A percentile compares a stretch with the other conserved stretches of the same genome.
Evolutionary conservation across 2,329 filamentous ascomycete species (phyloP).

Genomic region (Diaporthe ampelina): DNA sequence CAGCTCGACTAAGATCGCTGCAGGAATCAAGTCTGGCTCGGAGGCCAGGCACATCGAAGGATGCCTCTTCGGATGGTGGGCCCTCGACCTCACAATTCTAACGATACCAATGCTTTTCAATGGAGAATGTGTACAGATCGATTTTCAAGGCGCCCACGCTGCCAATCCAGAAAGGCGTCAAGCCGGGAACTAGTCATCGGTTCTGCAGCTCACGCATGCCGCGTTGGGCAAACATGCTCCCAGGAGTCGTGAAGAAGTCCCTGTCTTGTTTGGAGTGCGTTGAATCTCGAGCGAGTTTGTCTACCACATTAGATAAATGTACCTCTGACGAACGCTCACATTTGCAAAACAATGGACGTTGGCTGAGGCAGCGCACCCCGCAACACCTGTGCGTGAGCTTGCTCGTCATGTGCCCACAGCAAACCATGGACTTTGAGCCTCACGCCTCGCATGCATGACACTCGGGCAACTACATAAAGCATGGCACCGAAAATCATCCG

Average conservation of each 20-base stretch:
- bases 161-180: neutral
- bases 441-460: conserved; percentile 51
- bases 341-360: neutral
- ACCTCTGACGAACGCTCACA: conserved; percentile 9
- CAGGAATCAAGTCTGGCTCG: neutral
- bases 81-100: neutral
- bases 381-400: conserved; percentile 21
- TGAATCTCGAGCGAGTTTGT: conserved; percentile 4
- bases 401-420: conserved; percentile 44
- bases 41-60: neutral
- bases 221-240: neutral
- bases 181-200: neutral
- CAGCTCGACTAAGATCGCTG: neutral
- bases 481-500: conserved; percentile 17
- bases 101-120: neutral
- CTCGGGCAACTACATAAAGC: conserved; percentile 41
- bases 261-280: conserved; percentile 5
- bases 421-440: conserved; percentile 50
- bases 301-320: neutral
- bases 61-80: neutral
- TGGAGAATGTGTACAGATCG: no score
- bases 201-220: neutral
- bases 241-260: neutral
- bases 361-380: conserved; percentile 20
- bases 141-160: neutral